phyloP scores from a whole-genome alignment of 1,139 yeast species.

The Pichia sp. region DNA sequence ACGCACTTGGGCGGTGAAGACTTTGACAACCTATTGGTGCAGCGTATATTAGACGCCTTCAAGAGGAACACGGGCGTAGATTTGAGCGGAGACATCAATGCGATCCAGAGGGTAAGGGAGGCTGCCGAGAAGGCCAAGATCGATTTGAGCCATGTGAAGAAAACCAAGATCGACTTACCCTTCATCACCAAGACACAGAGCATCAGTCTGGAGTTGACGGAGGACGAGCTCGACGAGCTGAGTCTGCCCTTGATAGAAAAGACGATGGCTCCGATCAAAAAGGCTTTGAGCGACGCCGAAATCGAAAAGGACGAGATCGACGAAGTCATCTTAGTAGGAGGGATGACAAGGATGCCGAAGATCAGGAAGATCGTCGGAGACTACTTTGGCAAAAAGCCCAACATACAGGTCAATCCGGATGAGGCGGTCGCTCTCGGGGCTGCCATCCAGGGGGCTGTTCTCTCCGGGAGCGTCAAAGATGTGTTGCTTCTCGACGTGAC shows the following conservation, averaged over 20 bases:
- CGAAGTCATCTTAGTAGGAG: conserved; percentile 72
- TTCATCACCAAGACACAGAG: conserved; percentile 45
- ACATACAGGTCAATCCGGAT: conserved; percentile 70
- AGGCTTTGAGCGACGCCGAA: conserved; percentile 68
- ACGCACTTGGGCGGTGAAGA: conserved; percentile 85
- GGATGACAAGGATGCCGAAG: conserved; percentile 84
- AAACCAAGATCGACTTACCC: conserved; percentile 58
- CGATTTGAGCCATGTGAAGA: conserved; percentile 58
- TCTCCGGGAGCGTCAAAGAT: conserved; percentile 65
- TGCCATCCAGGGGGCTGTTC: conserved; percentile 76
- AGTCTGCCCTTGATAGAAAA: conserved; percentile 54
- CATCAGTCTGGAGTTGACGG: conserved; percentile 50
- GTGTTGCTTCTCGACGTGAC: conserved; percentile 76
- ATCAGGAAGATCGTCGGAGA: conserved; percentile 54
- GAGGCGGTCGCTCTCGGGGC: conserved; percentile 89
- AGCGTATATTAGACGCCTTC: conserved; percentile 49
- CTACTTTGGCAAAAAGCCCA: conserved; percentile 56
- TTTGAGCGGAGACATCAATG: conserved; percentile 40
- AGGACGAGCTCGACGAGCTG: conserved; percentile 61
- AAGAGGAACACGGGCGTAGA: conserved; percentile 42
- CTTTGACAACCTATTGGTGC: conserved; percentile 60
- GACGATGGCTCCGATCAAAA: conserved; percentile 62
- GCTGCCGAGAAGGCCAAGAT: conserved; percentile 71
- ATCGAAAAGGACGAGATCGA: conserved; percentile 58
- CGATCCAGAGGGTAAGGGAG: conserved; percentile 65